A percentile compares a stretch with the other conserved stretches of the same genome.
Conservation (phyloP, 2,329 filamentous ascomycete species). For the Penicillium sp. region DNA sequence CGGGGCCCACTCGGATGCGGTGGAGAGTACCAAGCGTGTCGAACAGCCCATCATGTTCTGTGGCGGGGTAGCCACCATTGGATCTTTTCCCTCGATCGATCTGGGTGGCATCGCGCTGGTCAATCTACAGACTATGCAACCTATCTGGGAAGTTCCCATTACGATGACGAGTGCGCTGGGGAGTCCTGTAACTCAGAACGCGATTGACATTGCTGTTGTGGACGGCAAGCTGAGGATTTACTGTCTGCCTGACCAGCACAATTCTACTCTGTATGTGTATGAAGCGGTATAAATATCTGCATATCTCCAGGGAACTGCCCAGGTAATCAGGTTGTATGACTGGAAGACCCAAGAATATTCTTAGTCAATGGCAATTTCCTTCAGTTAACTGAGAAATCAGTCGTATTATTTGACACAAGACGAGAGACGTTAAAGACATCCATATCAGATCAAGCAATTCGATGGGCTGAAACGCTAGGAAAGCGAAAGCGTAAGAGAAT, state of each 20-base stretch:
- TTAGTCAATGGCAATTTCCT: not conserved
- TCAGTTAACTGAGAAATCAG: not conserved
- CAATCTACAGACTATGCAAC: constrained; percentile 44
- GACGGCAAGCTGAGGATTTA: constrained; percentile 46
- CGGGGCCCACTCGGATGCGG: not conserved
- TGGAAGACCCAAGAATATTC: not conserved
- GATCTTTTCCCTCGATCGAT: constrained; percentile 21
- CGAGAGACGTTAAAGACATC: not conserved
- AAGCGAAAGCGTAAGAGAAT: not conserved
- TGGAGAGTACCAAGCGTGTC: not conserved
- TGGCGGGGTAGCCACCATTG: constrained; percentile 43
- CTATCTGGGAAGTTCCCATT: constrained; percentile 47
- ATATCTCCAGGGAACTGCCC: not conserved
- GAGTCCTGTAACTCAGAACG: constrained; percentile 46
- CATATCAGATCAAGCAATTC: not conserved
- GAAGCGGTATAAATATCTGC: constrained; percentile 32
- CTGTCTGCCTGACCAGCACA: constrained; percentile 47
- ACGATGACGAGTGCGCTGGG: constrained; percentile 41
- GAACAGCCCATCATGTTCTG: constrained; percentile 46
- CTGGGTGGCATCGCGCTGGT: constrained; percentile 49
- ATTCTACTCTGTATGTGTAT: constrained; percentile 47
- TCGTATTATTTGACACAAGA: not conserved
- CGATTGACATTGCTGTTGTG: constrained; percentile 46
- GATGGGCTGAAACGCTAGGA: not conserved
- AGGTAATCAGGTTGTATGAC: not conserved